phyloP scores from a whole-genome alignment of 2,329 filamentous ascomycete species.

The Talaromyces amestolkiae region DNA sequence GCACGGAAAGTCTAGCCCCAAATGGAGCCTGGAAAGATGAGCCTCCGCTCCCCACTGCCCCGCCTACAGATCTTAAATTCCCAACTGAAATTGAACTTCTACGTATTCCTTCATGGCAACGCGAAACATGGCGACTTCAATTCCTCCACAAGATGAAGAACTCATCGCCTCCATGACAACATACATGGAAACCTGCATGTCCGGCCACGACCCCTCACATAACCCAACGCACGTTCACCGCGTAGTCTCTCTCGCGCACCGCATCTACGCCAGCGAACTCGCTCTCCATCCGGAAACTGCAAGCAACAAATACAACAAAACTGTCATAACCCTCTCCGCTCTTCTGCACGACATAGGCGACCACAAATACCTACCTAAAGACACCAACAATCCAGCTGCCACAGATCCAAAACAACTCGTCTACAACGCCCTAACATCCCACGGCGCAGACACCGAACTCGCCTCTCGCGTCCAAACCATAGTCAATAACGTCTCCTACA shows the following conservation, averaged over 20 bases:
- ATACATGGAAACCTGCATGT: slow-evolving; percentile 71
- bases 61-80: background rate
- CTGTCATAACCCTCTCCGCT: slow-evolving; percentile 65
- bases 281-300: slow-evolving; percentile 26
- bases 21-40: background rate
- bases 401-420: slow-evolving; percentile 32
- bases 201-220: slow-evolving; percentile 75
- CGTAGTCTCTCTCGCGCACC: slow-evolving; percentile 69
- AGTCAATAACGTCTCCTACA: slow-evolving; percentile 75
- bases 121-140: background rate
- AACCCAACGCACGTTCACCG: slow-evolving; percentile 82
- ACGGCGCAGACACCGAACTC: slow-evolving; percentile 57
- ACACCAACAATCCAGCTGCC: slow-evolving; percentile 16
- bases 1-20: background rate
- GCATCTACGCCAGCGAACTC: slow-evolving; percentile 57
- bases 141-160: slow-evolving; percentile 28
- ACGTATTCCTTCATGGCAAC: background rate
- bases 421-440: slow-evolving; percentile 27
- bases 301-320: slow-evolving; percentile 46
- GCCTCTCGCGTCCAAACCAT: slow-evolving; percentile 68
- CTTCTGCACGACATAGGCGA: slow-evolving; percentile 88
- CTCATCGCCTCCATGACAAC: slow-evolving; percentile 57
- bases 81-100: background rate
- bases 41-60: background rate
- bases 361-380: slow-evolving; percentile 66